Evolutionary conservation across 352 stramenopile species (phyloP).

Genomic region (Phytophthora hibernalis): DNA sequence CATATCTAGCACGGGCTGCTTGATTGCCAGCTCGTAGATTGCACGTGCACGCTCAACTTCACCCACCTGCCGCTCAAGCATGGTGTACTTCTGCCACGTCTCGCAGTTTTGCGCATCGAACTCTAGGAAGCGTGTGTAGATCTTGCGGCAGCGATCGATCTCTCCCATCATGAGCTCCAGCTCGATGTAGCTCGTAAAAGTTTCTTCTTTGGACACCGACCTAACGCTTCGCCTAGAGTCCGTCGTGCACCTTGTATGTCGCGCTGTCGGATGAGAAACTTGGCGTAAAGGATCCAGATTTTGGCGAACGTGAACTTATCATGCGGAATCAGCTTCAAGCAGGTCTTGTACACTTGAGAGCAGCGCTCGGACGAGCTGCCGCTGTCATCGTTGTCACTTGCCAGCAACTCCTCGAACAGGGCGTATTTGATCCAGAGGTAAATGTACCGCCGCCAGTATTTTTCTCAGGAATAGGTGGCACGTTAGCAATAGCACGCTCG

Average conservation of each 20-base stretch:
- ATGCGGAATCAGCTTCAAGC: slow-evolving; percentile 95
- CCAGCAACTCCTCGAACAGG: slow-evolving; percentile 96
- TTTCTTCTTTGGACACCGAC: slow-evolving; percentile 93
- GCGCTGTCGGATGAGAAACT: slow-evolving; percentile 96
- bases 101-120: slow-evolving; percentile 91
- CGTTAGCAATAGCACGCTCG: slow-evolving; percentile 94
- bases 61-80: slow-evolving; percentile 96
- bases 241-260: slow-evolving; percentile 92
- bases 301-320: slow-evolving; percentile 98
- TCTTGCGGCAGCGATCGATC: slow-evolving; percentile 95
- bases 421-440: slow-evolving; percentile 99
- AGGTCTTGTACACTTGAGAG: slow-evolving; percentile 95
- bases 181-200: slow-evolving; percentile 93
- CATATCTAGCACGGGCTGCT: slow-evolving; percentile 97
- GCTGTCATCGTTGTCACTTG: slow-evolving; percentile 59
- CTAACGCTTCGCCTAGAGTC: slow-evolving; percentile 95
- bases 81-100: slow-evolving; percentile 96
- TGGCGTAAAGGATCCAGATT: slow-evolving; percentile 97
- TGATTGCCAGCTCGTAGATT: slow-evolving; percentile 97
- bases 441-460: slow-evolving; percentile 99
- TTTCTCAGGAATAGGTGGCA: slow-evolving; percentile 96
- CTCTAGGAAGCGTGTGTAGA: slow-evolving; percentile 90
- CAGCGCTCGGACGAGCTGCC: slow-evolving; percentile 66
- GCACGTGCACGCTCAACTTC: slow-evolving; percentile 94
- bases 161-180: slow-evolving; percentile 98